Evolutionary conservation across 768 basidiomycete species (phyloP), one percentile per base, ranked within the genome.

Genomic region (Rhodosporidiobolus odoratus): DNA sequence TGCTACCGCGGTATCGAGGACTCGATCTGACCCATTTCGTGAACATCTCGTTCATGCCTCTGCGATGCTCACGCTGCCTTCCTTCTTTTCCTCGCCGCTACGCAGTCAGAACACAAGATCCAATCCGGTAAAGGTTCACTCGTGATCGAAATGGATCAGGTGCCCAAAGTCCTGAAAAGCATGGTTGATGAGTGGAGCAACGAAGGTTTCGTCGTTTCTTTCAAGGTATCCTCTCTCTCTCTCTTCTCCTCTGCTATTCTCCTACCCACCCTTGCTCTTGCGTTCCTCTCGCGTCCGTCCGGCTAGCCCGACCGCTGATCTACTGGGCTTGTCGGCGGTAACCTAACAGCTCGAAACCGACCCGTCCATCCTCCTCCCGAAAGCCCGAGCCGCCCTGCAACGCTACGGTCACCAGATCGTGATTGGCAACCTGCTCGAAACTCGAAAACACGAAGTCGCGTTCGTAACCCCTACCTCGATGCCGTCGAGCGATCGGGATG

Each of bases 381-480:
- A 99, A 82, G 88, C 94, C 0, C 85, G 87, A 23, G 85, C 84
- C 15, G 91, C 96, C 2, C 85, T 98, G 41, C 88, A 92, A 69
- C 86, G 94, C 34, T 99, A 98, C 79, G 93, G 94, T 2, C 96
- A 98, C 79, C 94, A 98, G 78, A 87, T 96, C 37, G 96, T 99
- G 62, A 91, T 99, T 71, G 96, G 92, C 27, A 99, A 99, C 79
- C 89, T 92, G 70, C 86, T 99, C n/a, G 86, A 93, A 77, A 85
- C 85, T 45, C 86, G 96, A 62, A 99, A 99, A 79, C 85, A 85
- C 72, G 89, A 93, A 78, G 95, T 99, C 65, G 90, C 95, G 9
- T 89, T 98, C 76, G 89, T 99, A 19, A 47, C 69, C 17, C 56
- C 56, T 37, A 9, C 56, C 21, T 17, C 56, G 32, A 5, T 19